Conservation (phyloP, 1,284 basidiomycete species). For the Malassezia yamatoensis region DNA sequence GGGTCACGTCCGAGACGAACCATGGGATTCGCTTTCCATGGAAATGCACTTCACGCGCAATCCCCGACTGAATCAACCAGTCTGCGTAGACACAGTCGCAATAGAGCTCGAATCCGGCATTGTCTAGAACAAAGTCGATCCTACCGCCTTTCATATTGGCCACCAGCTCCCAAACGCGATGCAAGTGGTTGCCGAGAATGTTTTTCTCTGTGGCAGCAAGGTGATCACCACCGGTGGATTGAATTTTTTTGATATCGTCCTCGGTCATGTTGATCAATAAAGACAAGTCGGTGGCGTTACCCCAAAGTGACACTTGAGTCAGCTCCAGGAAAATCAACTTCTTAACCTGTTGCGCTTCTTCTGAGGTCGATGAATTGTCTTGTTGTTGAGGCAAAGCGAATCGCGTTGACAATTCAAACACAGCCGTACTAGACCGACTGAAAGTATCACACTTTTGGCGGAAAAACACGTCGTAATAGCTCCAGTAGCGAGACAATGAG, state of each 20-base stretch:
- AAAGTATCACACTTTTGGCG: constrained; percentile 73
- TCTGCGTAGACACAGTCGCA: constrained; percentile 85
- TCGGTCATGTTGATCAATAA: constrained; percentile 97
- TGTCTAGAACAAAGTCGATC: constrained; percentile 57
- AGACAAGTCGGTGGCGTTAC: constrained; percentile 68
- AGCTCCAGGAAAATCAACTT: constrained; percentile 86
- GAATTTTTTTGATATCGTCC: constrained; percentile 93
- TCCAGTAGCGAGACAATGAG: constrained; percentile 82
- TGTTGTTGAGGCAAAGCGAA: constrained; percentile 72
- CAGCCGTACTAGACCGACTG: constrained; percentile 78
- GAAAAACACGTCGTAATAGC: constrained; percentile 56
- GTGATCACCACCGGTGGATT: constrained; percentile 89
- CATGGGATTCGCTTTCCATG: constrained; percentile 59
- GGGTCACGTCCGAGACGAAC: constrained; percentile 74
- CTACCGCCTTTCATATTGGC: constrained; percentile 53
- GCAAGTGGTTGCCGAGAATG: constrained; percentile 74
- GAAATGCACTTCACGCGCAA: constrained; percentile 76
- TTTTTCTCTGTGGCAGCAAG: constrained; percentile 94
- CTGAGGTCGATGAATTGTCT: constrained; percentile 52
- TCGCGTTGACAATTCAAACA: constrained; percentile 86
- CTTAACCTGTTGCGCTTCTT: constrained; percentile 63
- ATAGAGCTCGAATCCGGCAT: constrained; percentile 86
- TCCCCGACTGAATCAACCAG: constrained; percentile 80
- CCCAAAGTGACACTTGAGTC: constrained; percentile 56
- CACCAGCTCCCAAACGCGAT: constrained; percentile 70